Evolutionary conservation across 108 stramenopile genomes (phyloP).

Genomic region (Parmales sp.): DNA sequence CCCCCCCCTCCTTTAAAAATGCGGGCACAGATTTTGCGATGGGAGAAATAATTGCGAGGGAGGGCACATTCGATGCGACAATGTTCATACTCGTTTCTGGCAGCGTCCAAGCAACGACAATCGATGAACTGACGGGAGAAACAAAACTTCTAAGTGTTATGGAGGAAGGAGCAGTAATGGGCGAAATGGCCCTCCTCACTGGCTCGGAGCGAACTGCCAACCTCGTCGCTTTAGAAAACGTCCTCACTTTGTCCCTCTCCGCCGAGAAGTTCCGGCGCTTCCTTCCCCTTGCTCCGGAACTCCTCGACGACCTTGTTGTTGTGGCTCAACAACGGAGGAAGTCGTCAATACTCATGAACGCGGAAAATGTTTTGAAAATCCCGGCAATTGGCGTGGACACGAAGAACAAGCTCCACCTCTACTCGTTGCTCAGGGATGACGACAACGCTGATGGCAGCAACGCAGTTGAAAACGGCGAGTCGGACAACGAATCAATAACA

Average conservation of each 20-base stretch:
- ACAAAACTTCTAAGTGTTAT: background rate
- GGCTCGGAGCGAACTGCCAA: background rate
- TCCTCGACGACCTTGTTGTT: background rate
- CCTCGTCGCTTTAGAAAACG: background rate
- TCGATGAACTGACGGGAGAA: background rate
- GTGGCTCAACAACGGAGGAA: background rate
- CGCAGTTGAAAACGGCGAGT: background rate
- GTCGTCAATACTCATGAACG: background rate
- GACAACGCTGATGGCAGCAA: background rate
- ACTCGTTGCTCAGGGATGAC: background rate
- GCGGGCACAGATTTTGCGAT: background rate
- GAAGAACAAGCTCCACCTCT: background rate
- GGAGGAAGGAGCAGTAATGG: background rate
- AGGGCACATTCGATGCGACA: background rate
- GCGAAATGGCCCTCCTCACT: background rate
- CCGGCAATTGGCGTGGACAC: background rate
- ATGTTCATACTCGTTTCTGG: background rate
- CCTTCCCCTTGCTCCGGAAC: background rate
- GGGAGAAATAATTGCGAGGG: background rate
- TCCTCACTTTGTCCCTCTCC: background rate
- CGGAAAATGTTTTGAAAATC: background rate
- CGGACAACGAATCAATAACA: background rate
- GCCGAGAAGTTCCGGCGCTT: conserved; percentile 3
- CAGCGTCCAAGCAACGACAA: background rate
- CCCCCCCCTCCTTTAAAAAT: too few relatives aligned